Evolutionary conservation across 345 rosid genomes (phyloP).

Genomic region (Barbarea vulgaris): DNA sequence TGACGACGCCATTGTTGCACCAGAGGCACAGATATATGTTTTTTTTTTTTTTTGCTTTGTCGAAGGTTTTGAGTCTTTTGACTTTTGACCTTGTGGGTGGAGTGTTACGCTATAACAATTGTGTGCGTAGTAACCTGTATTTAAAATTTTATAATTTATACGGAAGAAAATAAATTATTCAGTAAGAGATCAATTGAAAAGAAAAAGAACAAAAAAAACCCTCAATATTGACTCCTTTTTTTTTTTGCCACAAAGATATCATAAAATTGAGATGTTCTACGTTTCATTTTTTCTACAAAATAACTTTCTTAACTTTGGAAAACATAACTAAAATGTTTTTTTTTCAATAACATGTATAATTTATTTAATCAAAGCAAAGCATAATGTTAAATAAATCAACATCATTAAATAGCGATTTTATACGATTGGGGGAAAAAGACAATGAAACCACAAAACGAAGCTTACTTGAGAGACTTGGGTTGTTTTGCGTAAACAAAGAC

Average conservation of each 20-base stretch:
- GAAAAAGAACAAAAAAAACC: no score
- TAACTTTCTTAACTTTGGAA: not conserved
- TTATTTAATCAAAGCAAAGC: no score
- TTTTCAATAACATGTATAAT: no score
- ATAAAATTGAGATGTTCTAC: not conserved
- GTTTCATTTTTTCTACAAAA: not conserved
- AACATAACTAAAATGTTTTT: no score
- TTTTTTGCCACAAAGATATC: not conserved
- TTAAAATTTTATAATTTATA: no score
- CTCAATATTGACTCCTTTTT: no score
- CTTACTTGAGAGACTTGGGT: not conserved
- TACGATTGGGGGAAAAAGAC: not conserved
- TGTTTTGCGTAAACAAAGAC: not conserved
- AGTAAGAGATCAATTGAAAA: no score
- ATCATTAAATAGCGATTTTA: not conserved
- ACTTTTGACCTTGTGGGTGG: not conserved
- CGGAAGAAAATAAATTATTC: no score
- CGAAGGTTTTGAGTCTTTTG: not conserved
- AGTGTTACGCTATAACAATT: not conserved
- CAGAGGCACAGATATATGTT: no score
- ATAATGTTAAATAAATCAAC: not conserved
- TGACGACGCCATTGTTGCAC: slow-evolving; percentile 25
- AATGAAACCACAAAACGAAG: not conserved
- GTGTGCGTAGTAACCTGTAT: no score
- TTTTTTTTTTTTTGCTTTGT: not conserved